Conservation (phyloP, 2,329 filamentous ascomycete species). For the Thelonectria blattea region DNA sequence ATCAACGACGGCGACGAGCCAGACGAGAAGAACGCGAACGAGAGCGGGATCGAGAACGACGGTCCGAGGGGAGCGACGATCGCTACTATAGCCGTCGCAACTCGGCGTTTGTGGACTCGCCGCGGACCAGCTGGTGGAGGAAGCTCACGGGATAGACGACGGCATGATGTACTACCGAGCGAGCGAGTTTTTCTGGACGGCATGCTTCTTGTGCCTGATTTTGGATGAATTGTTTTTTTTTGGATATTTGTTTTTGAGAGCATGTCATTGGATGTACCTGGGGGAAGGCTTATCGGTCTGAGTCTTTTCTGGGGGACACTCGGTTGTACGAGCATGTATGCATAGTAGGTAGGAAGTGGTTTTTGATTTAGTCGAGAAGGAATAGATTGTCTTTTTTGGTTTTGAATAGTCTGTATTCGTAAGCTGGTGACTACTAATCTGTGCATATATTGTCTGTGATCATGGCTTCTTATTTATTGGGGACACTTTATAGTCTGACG, state of each 20-base stretch:
- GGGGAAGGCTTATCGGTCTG: neutral
- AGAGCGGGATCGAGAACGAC: slow-evolving; percentile 36
- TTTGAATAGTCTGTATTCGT: too few relatives aligned
- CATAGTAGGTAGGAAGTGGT: neutral
- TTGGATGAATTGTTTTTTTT: slow-evolving; percentile 14
- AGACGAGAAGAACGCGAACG: slow-evolving; percentile 52
- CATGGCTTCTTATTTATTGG: too few relatives aligned
- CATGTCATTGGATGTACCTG: slow-evolving; percentile 4
- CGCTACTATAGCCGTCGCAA: slow-evolving; percentile 50
- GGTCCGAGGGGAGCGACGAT: slow-evolving; percentile 54
- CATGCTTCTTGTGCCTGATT: slow-evolving; percentile 20
- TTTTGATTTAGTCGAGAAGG: neutral
- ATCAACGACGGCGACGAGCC: slow-evolving; percentile 50
- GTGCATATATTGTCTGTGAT: too few relatives aligned
- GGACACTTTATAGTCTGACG: too few relatives aligned
- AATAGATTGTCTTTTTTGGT: neutral
- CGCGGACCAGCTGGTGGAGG: slow-evolving; percentile 65
- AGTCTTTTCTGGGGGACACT: neutral
- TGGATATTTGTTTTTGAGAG: too few relatives aligned
- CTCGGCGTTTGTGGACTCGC: slow-evolving; percentile 52
- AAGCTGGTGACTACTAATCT: too few relatives aligned
- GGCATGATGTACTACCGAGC: slow-evolving; percentile 25
- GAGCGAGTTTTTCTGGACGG: slow-evolving; percentile 36
- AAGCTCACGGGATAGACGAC: slow-evolving; percentile 54
- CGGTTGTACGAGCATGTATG: slow-evolving; percentile 14